Base-by-base conservation (phyloP, 2,329 filamentous ascomycete genomes). In the Colletotrichum spaethianum region DNA sequence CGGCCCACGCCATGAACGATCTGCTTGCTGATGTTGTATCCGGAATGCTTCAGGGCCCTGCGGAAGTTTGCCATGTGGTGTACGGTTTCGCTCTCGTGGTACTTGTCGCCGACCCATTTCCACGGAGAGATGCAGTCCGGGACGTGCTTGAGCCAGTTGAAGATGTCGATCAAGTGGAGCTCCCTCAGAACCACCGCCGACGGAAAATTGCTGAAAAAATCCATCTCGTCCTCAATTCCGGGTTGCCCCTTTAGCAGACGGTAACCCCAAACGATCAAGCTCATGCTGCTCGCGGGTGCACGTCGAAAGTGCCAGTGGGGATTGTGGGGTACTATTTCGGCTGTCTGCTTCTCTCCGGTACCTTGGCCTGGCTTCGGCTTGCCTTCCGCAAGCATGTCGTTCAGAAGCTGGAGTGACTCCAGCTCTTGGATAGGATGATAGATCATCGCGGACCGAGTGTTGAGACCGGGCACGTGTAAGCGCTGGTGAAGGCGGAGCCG, bases 71-170 rank as follows among this genome's bases (percentile, higher is more conserved):
- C 12, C 31, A 67, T 7, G 40, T 70, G 63, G 5, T 67, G 65
- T 5, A 28, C 48, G 12, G 23, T 48, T 14, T 70, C 67, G 14
- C 23, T 26, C 16, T 56, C 23, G 38, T 61, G 53, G 9, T 55
- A 36, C 7, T 33, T 33, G 11, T 70, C 44, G 4, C 44, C 67
- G 18, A 36, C n/a, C 16, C 63, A 40, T 31, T 70, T 70, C 63
- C 67, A 70, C 12, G 67, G 67, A 11, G 68, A 71, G 5, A 71
- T 33, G 36, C n/a, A 31, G 38, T 61, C 48, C 4, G 63, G 63
- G 26, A 71, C 18, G 33, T 55, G 40, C 38, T 31, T 67, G 14
- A 71, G 50, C 48, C 55, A 67, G 23, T 63, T 31, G 14, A 71
- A 62, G 5, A 12, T 23, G 48, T 71, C 56, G 31, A 62, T 40